Evolutionary conservation across 345 rosid genomes (phyloP).

Genomic region (Arabidopsis suecica): DNA sequence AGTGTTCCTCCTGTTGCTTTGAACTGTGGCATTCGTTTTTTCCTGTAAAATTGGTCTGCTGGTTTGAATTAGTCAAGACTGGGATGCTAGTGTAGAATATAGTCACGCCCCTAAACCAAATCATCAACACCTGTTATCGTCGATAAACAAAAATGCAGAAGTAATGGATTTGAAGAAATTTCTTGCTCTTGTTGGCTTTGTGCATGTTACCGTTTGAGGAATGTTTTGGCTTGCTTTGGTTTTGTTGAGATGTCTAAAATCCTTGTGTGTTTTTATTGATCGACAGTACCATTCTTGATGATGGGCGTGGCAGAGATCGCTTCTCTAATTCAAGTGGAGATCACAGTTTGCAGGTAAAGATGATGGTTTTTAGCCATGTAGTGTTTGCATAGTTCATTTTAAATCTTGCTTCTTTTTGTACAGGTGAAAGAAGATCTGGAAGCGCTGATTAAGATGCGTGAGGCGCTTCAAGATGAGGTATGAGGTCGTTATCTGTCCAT

Average conservation of each 20-base stretch:
- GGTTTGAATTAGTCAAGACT: background rate
- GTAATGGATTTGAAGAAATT: background rate
- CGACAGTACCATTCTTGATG: constrained; percentile 56
- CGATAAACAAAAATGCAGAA: background rate
- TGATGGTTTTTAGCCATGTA: background rate
- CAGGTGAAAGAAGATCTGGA: constrained; percentile 72
- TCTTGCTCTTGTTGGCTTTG: background rate
- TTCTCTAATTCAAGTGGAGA: constrained; percentile 61
- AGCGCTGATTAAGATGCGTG: constrained; percentile 52
- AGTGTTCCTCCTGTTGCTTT: background rate
- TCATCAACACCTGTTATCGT: too few species aligned
- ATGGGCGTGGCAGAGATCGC: constrained; percentile 51
- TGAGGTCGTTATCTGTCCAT: constrained; percentile 19
- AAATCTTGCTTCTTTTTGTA: constrained; percentile 4
- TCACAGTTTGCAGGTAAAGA: constrained; percentile 58
- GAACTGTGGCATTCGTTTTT: background rate
- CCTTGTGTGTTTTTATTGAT: constrained; percentile 14
- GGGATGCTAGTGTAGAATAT: background rate
- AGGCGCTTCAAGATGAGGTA: constrained; percentile 72
- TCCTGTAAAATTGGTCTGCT: constrained; percentile 7
- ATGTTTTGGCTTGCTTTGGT: constrained; percentile 12
- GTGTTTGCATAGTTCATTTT: constrained; percentile 11
- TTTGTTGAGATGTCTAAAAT: constrained; percentile 2
- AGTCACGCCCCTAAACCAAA: background rate
- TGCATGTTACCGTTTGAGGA: background rate